Evolutionary conservation across 129 eudicot genomes (phyloP).

Genomic region (Pseudognaphalium luteoalbum): DNA sequence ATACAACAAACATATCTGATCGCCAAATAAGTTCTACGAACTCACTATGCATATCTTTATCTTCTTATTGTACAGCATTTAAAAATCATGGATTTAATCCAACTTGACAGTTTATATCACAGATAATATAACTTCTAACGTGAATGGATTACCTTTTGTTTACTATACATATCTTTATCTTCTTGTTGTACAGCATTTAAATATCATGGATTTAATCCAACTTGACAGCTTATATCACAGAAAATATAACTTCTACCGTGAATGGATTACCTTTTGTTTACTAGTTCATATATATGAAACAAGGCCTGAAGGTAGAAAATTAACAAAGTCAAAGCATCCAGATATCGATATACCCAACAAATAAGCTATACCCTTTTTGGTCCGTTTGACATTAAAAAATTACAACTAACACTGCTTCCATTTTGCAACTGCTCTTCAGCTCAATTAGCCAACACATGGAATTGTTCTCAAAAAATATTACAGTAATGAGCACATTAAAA

Average conservation of each 20-base stretch:
- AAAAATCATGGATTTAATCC: background rate
- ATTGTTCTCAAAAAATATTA: constrained; percentile 8
- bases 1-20: constrained; percentile 1
- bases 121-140: background rate
- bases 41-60: background rate
- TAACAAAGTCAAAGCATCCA: background rate
- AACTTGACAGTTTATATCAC: background rate
- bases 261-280: background rate
- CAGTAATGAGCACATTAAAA: constrained; percentile 3
- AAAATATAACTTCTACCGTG: background rate
- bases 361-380: constrained; percentile 1
- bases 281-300: background rate
- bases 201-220: background rate
- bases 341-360: background rate
- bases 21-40: background rate
- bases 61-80: background rate
- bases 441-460: background rate
- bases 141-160: too few species aligned
- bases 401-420: background rate
- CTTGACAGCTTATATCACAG: background rate
- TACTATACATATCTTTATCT: background rate
- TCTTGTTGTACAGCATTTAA: background rate
- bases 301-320: constrained; percentile 2
- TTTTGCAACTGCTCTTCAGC: constrained; percentile 5
- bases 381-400: background rate